phyloP scores from a whole-genome alignment of 495 filamentous ascomycete species.

The Tuber aestivum region DNA sequence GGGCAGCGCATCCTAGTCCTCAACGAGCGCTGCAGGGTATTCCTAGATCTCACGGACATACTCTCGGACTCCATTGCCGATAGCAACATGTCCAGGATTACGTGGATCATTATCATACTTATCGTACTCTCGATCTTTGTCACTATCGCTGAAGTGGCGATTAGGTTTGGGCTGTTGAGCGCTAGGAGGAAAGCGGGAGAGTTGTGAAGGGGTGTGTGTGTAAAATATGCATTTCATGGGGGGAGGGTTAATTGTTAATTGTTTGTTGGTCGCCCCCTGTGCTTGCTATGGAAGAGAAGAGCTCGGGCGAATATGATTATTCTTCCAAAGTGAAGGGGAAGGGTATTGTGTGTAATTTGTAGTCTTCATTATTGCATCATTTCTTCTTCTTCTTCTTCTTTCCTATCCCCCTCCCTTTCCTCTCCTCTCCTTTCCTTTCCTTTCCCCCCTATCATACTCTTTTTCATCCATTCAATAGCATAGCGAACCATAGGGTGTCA shows the following conservation, averaged over 20 bases:
- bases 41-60: conserved; percentile 94
- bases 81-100: conserved; percentile 86
- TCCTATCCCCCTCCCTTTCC: no score
- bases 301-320: background rate
- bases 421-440: background rate
- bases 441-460: no score
- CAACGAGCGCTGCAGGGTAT: conserved; percentile 93
- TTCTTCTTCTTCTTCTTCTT: background rate
- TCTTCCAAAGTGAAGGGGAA: background rate
- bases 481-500: conserved; percentile 1
- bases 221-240: background rate
- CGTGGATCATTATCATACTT: conserved; percentile 95
- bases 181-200: conserved; percentile 45
- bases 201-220: conserved; percentile 7
- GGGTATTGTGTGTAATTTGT: background rate
- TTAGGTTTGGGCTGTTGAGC: conserved; percentile 75
- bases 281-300: background rate
- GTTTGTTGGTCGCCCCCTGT: background rate
- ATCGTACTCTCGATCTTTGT: conserved; percentile 87
- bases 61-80: conserved; percentile 86
- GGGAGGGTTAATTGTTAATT: background rate
- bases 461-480: background rate
- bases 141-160: conserved; percentile 78
- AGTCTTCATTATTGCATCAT: background rate
- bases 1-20: conserved; percentile 88